These are phyloP conservation scores for Blumeria graminis DNA, from an alignment of 2,329 filamentous ascomycete species.

Conservation along the genomic window DNA sequence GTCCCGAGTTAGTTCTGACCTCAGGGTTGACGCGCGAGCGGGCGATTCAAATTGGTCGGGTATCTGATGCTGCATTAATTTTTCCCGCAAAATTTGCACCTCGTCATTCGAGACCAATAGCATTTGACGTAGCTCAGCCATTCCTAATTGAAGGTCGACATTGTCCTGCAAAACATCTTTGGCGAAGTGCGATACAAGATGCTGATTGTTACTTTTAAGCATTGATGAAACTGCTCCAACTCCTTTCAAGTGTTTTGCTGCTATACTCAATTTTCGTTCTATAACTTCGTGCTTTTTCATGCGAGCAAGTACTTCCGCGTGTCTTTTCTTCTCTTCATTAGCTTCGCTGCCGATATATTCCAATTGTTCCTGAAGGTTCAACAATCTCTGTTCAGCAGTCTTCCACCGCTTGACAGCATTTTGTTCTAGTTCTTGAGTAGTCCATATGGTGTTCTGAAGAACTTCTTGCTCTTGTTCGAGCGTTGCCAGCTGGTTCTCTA, in stretches of 20 bases:
- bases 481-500: conserved; percentile 57
- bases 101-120: conserved; percentile 81
- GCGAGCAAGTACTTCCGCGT: conserved; percentile 55
- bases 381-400: conserved; percentile 57
- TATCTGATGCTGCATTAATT: conserved; percentile 58
- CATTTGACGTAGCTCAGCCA: conserved; percentile 77
- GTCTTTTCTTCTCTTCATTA: conserved; percentile 53
- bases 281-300: conserved; percentile 68
- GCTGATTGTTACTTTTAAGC: conserved; percentile 31
- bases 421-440: conserved; percentile 49
- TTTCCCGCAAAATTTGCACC: conserved; percentile 64
- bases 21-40: conserved; percentile 29
- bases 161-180: conserved; percentile 91
- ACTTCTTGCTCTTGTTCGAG: conserved; percentile 62
- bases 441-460: conserved; percentile 41
- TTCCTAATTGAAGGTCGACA: conserved; percentile 73
- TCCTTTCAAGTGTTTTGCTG: conserved; percentile 58
- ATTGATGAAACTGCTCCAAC: conserved; percentile 39
- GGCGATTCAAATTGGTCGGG: conserved; percentile 18
- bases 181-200: conserved; percentile 84
- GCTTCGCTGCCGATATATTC: conserved; percentile 74
- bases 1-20: conserved; percentile 42
- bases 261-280: conserved; percentile 58
- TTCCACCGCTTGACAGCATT: conserved; percentile 65
- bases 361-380: conserved; percentile 62